Percentiles rank a stretch among this genome's conserved stretches.
Conservation (phyloP, 1,284 basidiomycete species). For the Wallemia hederae region DNA sequence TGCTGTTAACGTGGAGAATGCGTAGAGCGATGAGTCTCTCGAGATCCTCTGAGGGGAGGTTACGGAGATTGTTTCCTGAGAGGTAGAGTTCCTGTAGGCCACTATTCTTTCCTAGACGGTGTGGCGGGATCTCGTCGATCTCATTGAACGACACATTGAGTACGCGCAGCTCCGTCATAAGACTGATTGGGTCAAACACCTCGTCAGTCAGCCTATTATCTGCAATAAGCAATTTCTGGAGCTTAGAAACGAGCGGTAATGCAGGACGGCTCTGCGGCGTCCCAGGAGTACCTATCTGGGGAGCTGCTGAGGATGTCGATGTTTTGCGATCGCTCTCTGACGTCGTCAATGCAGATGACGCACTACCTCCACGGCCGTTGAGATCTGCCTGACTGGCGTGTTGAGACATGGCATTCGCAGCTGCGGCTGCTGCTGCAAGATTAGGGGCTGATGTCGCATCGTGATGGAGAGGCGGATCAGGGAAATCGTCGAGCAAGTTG, state of each 20-base stretch:
- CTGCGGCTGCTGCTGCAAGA: not conserved
- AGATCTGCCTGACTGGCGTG: not conserved
- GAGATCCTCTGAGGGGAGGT: constrained; percentile 64
- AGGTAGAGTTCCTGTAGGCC: constrained; percentile 63
- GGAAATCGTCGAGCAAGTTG: constrained; percentile 51
- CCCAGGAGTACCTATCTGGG: constrained; percentile 7
- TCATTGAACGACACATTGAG: constrained; percentile 91
- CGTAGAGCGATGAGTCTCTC: constrained; percentile 34
- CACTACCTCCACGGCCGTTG: not conserved
- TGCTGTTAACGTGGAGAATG: constrained; percentile 72
- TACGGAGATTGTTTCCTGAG: constrained; percentile 73
- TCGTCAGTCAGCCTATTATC: constrained; percentile 76
- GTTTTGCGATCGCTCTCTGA: constrained; percentile 12
- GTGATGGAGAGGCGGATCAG: constrained; percentile 25
- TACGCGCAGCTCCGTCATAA: constrained; percentile 44
- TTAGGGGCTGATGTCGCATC: not conserved
- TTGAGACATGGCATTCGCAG: not conserved
- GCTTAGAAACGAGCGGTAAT: constrained; percentile 38
- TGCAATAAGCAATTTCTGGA: constrained; percentile 52
- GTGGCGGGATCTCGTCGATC: constrained; percentile 57
- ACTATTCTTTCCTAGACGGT: constrained; percentile 39
- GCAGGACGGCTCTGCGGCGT: constrained; percentile 13
- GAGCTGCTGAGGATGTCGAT: constrained; percentile 6
- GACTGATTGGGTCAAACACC: constrained; percentile 37
- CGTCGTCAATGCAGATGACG: not conserved